Evolutionary conservation across 495 filamentous ascomycete genomes (phyloP).

Genomic region (Sphaerosporella brunnea): DNA sequence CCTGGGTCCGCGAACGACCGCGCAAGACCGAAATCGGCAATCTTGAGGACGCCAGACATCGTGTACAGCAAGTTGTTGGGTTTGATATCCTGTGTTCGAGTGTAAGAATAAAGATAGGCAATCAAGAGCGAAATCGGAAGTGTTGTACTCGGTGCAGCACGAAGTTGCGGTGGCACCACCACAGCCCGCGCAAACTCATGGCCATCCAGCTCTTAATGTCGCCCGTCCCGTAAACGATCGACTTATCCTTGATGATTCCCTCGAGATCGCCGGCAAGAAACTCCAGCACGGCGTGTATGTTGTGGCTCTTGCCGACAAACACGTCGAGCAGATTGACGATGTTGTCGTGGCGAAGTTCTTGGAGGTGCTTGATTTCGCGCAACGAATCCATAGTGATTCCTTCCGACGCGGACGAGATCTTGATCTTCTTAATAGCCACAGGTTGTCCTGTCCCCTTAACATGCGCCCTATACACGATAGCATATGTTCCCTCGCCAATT

Average conservation of each 20-base stretch:
- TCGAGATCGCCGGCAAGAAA: constrained; percentile 89
- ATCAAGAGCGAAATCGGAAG: too few species aligned
- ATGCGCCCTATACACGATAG: constrained; percentile 79
- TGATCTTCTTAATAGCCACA: constrained; percentile 98
- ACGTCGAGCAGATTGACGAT: constrained; percentile 82
- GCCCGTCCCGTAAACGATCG: constrained; percentile 52
- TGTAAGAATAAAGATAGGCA: too few species aligned
- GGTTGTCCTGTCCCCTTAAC: constrained; percentile 45
- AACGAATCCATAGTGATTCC: constrained; percentile 87
- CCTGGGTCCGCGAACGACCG: constrained; percentile 78
- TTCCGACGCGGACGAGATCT: constrained; percentile 47
- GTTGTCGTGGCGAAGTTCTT: constrained; percentile 90
- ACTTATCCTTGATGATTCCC: constrained; percentile 68
- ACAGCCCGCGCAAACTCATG: constrained; percentile 81
- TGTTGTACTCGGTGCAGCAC: constrained; percentile 69
- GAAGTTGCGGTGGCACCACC: constrained; percentile 92
- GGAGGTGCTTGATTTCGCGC: constrained; percentile 83
- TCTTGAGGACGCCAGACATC: constrained; percentile 76
- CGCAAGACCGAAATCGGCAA: constrained; percentile 95
- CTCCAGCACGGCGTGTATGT: constrained; percentile 87
- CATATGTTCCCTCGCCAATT: constrained; percentile 92
- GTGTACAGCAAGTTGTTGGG: constrained; percentile 95
- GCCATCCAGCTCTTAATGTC: constrained; percentile 98
- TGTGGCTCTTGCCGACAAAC: constrained; percentile 82
- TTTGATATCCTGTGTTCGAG: constrained; percentile 65